Evolutionary conservation across 805 yeast species (phyloP).

Genomic region (Vanderwaltozyma verrucispora): DNA sequence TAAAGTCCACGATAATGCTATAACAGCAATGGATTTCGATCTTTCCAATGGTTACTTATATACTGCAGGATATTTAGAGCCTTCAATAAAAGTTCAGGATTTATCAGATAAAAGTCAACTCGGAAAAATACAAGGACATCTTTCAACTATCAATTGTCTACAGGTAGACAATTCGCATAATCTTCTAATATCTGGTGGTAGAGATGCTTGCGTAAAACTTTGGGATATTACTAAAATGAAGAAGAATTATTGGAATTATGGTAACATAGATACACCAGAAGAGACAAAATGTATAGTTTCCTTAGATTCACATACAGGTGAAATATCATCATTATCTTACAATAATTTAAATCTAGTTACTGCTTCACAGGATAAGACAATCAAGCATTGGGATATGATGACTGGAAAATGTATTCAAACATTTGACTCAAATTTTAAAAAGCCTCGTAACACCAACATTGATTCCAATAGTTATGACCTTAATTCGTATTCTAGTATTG

Average conservation of each 20-base stretch:
- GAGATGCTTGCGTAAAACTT: constrained; percentile 50
- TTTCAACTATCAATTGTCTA: constrained; percentile 48
- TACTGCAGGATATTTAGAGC: constrained; percentile 62
- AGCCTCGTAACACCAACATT: too few relatives aligned
- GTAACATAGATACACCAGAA: background rate
- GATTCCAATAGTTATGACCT: too few relatives aligned
- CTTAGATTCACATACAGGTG: constrained; percentile 57
- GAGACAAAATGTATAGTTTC: constrained; percentile 31
- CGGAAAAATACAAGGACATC: constrained; percentile 55
- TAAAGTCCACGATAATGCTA: constrained; percentile 24
- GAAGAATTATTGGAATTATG: constrained; percentile 8
- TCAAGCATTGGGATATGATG: constrained; percentile 64
- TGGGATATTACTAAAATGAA: constrained; percentile 37
- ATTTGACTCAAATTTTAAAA: constrained; percentile 39
- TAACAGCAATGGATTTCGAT: constrained; percentile 56
- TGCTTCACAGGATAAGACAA: constrained; percentile 61
- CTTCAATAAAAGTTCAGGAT: constrained; percentile 79
- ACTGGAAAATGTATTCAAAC: constrained; percentile 61
- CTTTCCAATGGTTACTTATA: constrained; percentile 66
- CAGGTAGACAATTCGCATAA: constrained; percentile 42
- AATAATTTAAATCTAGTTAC: constrained; percentile 44
- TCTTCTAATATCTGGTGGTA: constrained; percentile 40
- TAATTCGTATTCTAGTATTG: too few relatives aligned
- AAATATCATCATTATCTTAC: constrained; percentile 51
- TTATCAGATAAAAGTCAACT: constrained; percentile 41